These are phyloP conservation scores for Hanseniaspora nectarophila DNA, from an alignment of 805 yeast species.

Conservation along the genomic window DNA sequence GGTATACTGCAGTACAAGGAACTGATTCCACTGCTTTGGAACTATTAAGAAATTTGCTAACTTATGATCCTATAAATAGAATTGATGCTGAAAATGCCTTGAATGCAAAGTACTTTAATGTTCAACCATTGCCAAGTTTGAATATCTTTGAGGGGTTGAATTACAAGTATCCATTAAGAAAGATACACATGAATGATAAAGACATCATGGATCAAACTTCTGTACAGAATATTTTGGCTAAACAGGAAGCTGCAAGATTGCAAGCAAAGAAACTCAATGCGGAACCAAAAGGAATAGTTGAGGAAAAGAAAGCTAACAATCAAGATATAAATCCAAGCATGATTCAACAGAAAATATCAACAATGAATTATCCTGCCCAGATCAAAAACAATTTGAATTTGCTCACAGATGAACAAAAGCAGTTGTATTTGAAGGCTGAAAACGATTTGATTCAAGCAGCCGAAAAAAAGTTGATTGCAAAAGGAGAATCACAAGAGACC, in stretches of 20 bases:
- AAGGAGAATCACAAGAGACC: conserved; percentile 11
- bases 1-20: conserved; percentile 81
- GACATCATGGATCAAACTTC: conserved; percentile 42
- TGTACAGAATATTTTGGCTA: conserved; percentile 20
- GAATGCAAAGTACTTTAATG: conserved; percentile 60
- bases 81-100: conserved; percentile 69
- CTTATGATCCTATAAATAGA: conserved; percentile 72
- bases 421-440: conserved; percentile 12
- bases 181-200: conserved; percentile 77
- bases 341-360: conserved; percentile 8
- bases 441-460: conserved; percentile 13
- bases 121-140: conserved; percentile 55
- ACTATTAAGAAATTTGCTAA: conserved; percentile 51
- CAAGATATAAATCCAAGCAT: background rate
- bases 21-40: conserved; percentile 55
- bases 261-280: conserved; percentile 4
- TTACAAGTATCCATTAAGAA: conserved; percentile 69
- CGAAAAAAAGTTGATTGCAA: conserved; percentile 10
- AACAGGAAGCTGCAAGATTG: conserved; percentile 14
- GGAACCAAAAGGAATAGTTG: background rate
- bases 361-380: conserved; percentile 5
- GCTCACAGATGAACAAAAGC: conserved; percentile 11
- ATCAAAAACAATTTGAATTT: conserved; percentile 4
- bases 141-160: conserved; percentile 72
- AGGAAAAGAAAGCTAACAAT: background rate